These are phyloP conservation scores for Globisporangium rhizosaccharum DNA, from an alignment of 352 stramenopile species.

Conservation along the genomic window DNA sequence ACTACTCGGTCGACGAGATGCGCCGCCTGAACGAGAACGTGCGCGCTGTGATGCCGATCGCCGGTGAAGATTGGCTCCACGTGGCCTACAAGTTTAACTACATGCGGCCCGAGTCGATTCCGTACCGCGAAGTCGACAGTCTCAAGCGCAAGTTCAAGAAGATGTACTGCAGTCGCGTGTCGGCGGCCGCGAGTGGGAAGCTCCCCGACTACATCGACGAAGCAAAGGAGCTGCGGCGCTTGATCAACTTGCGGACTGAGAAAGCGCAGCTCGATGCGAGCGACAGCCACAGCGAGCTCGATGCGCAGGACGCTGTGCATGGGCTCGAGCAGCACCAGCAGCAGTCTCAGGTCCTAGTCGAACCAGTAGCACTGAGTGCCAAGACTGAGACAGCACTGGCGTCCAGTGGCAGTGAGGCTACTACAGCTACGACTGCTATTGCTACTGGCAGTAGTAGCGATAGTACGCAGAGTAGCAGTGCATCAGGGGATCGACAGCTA, in stretches of 20 bases:
- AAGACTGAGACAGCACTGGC: too few relatives aligned
- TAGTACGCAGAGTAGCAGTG: too few relatives aligned
- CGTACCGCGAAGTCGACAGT: conserved; percentile 55
- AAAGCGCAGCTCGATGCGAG: conserved; percentile 27
- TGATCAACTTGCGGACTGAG: conserved; percentile 43
- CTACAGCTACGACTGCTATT: too few relatives aligned
- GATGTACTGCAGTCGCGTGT: conserved; percentile 45
- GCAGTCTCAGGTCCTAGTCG: background rate
- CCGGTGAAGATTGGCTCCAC: conserved; percentile 53
- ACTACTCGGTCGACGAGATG: conserved; percentile 71
- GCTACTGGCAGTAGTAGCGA: too few relatives aligned
- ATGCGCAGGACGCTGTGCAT: conserved; percentile 9
- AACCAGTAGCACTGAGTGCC: background rate
- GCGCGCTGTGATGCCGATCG: conserved; percentile 41
- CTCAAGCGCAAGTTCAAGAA: conserved; percentile 74
- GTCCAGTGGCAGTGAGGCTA: too few relatives aligned
- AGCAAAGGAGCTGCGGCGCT: conserved; percentile 39
- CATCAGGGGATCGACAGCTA: too few relatives aligned
- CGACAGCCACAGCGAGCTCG: conserved; percentile 29
- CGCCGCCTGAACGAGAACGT: conserved; percentile 55
- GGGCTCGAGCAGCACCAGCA: too few relatives aligned
- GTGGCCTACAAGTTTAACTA: conserved; percentile 68
- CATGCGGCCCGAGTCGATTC: conserved; percentile 49
- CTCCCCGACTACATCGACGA: conserved; percentile 47
- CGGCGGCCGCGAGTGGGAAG: conserved; percentile 9